Percentiles rank a stretch among this genome's conserved stretches.
Evolutionary conservation across 2,329 filamentous ascomycete genomes (phyloP).

Genomic region (Cephalotrichum gorgonifer): DNA sequence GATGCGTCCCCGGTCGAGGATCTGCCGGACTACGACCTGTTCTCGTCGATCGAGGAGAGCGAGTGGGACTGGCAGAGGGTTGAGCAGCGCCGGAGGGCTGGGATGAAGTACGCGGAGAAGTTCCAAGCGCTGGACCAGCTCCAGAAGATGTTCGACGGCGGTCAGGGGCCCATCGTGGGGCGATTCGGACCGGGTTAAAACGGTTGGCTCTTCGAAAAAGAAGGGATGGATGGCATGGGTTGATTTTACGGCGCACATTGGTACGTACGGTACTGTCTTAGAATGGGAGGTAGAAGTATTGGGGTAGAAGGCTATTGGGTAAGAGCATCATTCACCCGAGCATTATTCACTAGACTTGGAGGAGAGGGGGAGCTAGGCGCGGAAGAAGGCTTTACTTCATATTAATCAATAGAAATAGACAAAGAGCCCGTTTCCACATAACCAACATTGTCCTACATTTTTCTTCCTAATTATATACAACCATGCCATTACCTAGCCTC

Average conservation of each 20-base stretch:
- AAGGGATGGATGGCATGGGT: too few relatives aligned
- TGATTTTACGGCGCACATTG: too few relatives aligned
- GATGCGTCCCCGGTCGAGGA: slow-evolving; percentile 25
- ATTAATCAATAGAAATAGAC: neutral
- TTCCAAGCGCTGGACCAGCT: slow-evolving; percentile 47
- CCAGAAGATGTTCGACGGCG: slow-evolving; percentile 41
- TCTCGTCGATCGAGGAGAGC: slow-evolving; percentile 15
- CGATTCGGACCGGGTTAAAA: slow-evolving; percentile 31
- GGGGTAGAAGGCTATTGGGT: neutral
- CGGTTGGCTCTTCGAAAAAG: neutral
- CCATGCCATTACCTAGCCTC: neutral
- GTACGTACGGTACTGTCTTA: neutral
- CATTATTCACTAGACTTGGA: too few relatives aligned
- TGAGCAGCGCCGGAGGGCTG: slow-evolving; percentile 43
- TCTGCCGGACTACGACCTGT: slow-evolving; percentile 9
- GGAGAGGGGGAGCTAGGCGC: too few relatives aligned
- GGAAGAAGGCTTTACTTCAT: neutral
- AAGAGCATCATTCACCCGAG: neutral
- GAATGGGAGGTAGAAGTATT: neutral
- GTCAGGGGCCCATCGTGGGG: slow-evolving; percentile 39
- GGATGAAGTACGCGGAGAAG: slow-evolving; percentile 42
- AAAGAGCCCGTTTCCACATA: neutral
- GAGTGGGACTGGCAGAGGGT: slow-evolving; percentile 50
- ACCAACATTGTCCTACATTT: too few relatives aligned
- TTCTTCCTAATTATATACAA: neutral